Evolutionary conservation across 1,139 yeast species (phyloP), one percentile per base, ranked within the genome.

Genomic region (Blastobotrys persicus): DNA sequence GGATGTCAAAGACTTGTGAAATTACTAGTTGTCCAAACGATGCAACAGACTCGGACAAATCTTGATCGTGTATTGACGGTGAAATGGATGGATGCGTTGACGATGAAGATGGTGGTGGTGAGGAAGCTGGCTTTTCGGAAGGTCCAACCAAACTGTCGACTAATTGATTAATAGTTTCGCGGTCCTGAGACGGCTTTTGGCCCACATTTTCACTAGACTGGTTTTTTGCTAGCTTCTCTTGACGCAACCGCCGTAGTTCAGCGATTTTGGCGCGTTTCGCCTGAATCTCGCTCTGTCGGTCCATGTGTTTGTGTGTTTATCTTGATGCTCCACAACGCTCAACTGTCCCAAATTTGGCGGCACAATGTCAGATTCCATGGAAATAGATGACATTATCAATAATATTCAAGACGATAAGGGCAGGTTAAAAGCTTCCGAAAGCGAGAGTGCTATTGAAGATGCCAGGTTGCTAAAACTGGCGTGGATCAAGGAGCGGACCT

Each of bases 401-500:
- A 54, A 54, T 5, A 51, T 61, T 28, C 52, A 52, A 17, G 55
- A 53, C 31, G 58, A 55, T 19, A 42, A 34, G 26, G 26, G 26
- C 35, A 33, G 7, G 31, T 31, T 14, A 34, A 46, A 37, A 44
- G 40, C 19, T 43, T 16, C 13, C 14, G 26, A 28, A 41, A 46
- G 11, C 26, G 53, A 48, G 23, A 52, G 49, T 20, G 49, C 49
- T 26, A 47, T 42, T 6, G 46, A 42, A 1, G 55, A 49, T 31
- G 42, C 51, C 51, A 63, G 69, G 35, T 68, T 67, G 37, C 70
- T 89, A 38, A 73, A 79, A n/a, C 75, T 74, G 33, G 80, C 82
- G 2, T 91, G 96, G 97, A 68, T 86, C 35, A 79, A 85, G 49
- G 98, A 92, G 64, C 74, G 96, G 50, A 81, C 81, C 77, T 75